phyloP scores from a whole-genome alignment of 495 filamentous ascomycete species.

The Daldinia grandis region DNA sequence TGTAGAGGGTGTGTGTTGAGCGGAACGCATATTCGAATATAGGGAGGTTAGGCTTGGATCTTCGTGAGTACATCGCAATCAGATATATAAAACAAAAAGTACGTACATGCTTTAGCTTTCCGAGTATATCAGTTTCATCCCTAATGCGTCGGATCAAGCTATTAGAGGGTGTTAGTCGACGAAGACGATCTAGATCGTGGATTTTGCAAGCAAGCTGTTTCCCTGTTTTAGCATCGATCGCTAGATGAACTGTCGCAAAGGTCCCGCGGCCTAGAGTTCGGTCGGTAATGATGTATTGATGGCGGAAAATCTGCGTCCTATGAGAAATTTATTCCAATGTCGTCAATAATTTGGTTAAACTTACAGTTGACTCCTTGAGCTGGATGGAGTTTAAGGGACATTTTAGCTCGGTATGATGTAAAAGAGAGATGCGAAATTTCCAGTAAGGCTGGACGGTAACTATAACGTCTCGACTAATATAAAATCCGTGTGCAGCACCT shows the following conservation, averaged over 20 bases:
- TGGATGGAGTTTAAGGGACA: slow-evolving; percentile 30
- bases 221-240: slow-evolving; percentile 70
- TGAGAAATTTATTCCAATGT: neutral
- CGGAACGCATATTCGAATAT: slow-evolving; percentile 25
- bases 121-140: slow-evolving; percentile 65
- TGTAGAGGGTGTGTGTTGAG: slow-evolving; percentile 52
- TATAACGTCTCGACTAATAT: slow-evolving; percentile 65
- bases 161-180: slow-evolving; percentile 2
- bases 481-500: slow-evolving; percentile 47
- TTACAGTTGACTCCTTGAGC: slow-evolving; percentile 30
- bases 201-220: slow-evolving; percentile 84
- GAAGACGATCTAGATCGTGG: slow-evolving; percentile 44
- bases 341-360: neutral
- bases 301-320: slow-evolving; percentile 53
- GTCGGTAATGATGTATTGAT: slow-evolving; percentile 58
- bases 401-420: slow-evolving; percentile 18
- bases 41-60: slow-evolving; percentile 26
- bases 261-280: slow-evolving; percentile 82
- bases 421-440: slow-evolving; percentile 44
- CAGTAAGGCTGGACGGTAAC: slow-evolving; percentile 54
- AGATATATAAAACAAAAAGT: neutral
- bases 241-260: slow-evolving; percentile 84
- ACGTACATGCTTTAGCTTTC: slow-evolving; percentile 67
- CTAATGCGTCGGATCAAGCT: slow-evolving; percentile 41
- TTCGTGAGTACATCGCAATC: slow-evolving; percentile 1